Conservation (phyloP, 352 stramenopile genomes). For the Globisporangium cederbergense region DNA sequence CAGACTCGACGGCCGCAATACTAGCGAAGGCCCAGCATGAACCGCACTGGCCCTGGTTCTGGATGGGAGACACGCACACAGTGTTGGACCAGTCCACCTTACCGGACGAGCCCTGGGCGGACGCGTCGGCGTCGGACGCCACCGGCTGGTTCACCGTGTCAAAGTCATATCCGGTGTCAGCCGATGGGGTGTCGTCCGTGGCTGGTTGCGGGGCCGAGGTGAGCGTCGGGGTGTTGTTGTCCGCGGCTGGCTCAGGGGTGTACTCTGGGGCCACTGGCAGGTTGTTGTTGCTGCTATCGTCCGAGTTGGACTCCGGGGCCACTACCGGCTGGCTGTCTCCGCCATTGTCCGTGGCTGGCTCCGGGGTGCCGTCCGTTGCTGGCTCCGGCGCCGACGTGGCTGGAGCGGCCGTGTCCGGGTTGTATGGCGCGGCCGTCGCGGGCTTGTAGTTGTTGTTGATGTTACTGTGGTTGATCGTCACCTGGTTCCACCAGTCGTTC, state of each 20-base stretch:
- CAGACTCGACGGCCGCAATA: slow-evolving; percentile 87
- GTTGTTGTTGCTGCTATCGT: slow-evolving; percentile 8
- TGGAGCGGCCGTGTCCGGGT: slow-evolving; percentile 12
- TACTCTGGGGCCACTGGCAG: slow-evolving; percentile 6
- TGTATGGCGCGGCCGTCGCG: slow-evolving; percentile 17
- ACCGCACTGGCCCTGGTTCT: no score
- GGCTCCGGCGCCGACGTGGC: slow-evolving; percentile 11
- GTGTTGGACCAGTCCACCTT: slow-evolving; percentile 38
- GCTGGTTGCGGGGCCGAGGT: slow-evolving; percentile 4
- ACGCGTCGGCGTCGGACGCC: neutral
- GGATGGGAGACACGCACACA: slow-evolving; percentile 58
- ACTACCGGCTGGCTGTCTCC: slow-evolving; percentile 1
- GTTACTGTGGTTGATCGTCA: slow-evolving; percentile 10
- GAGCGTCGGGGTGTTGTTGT: slow-evolving; percentile 4
- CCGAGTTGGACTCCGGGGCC: neutral
- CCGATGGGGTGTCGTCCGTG: no score
- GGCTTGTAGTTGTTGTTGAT: slow-evolving; percentile 19
- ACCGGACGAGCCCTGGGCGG: slow-evolving; percentile 6
- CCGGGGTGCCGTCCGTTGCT: slow-evolving; percentile 14
- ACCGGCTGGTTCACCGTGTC: slow-evolving; percentile 3
- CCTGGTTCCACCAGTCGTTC: slow-evolving; percentile 15
- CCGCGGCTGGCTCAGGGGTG: neutral
- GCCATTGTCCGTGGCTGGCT: neutral
- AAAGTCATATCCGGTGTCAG: slow-evolving; percentile 14
- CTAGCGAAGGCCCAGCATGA: slow-evolving; percentile 97